A percentile compares a stretch with the other conserved stretches of the same genome.
phyloP scores from a whole-genome alignment of 495 filamentous ascomycete genomes.

The Neurospora hispaniola region DNA sequence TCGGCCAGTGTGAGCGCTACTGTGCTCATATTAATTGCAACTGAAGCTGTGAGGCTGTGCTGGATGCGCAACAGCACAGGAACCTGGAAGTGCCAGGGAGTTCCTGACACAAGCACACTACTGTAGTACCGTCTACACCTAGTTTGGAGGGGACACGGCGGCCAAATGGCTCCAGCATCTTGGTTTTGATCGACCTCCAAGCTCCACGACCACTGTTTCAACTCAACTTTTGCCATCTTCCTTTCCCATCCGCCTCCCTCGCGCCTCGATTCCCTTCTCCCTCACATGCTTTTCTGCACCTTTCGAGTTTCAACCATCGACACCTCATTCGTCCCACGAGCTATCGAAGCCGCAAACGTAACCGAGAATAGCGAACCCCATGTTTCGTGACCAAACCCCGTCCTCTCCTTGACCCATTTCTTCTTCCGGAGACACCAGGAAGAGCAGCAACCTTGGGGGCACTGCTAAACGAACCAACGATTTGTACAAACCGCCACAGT shows the following conservation, averaged over 20 bases:
- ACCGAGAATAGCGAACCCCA: not conserved
- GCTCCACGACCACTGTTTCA: not conserved
- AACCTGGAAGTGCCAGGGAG: not conserved
- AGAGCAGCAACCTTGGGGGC: not conserved
- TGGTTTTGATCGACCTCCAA: not conserved
- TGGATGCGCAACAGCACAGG: not conserved
- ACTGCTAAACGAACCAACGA: not conserved
- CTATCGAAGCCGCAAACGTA: not conserved
- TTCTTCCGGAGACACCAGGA: not conserved
- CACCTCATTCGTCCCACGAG: not conserved
- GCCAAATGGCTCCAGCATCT: not conserved
- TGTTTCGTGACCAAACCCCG: not conserved
- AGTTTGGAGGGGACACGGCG: not conserved
- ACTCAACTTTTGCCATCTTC: not conserved
- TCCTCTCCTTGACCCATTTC: not conserved
- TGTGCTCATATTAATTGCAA: not conserved
- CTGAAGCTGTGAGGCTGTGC: not conserved
- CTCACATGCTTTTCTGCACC: not conserved
- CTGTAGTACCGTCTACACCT: not conserved
- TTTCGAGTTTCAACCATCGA: not conserved
- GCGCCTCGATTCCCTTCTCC: not conserved
- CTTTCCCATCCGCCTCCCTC: not conserved
- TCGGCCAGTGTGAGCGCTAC: not conserved
- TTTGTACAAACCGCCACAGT: conserved; percentile 6
- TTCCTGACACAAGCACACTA: not conserved